Conservation (phyloP, 2,329 filamentous ascomycete genomes). For the Penicillium olsonii region DNA sequence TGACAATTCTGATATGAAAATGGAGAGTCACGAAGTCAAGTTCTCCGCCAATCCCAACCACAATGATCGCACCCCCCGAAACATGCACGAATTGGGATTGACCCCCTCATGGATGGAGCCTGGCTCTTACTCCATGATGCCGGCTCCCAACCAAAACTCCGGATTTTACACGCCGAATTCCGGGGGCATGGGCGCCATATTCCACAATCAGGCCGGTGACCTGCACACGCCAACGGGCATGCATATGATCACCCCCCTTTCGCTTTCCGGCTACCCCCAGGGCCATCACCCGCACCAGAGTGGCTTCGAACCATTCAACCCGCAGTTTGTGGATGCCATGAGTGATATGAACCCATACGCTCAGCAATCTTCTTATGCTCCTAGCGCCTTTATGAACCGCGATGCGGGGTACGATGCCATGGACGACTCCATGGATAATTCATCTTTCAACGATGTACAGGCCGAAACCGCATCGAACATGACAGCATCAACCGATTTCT, state of each 20-base stretch:
- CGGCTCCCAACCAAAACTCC: conserved; percentile 75
- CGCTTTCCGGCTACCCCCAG: conserved; percentile 70
- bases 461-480: conserved; percentile 56
- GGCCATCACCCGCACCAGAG: conserved; percentile 61
- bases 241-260: conserved; percentile 77
- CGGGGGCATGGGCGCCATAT: conserved; percentile 73
- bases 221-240: conserved; percentile 79
- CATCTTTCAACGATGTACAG: conserved; percentile 62
- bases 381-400: conserved; percentile 77
- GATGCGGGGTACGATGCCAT: conserved; percentile 78
- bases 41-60: conserved; percentile 46
- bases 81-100: conserved; percentile 81
- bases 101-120: conserved; percentile 87
- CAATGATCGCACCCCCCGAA: conserved; percentile 78
- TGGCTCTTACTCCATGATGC: conserved; percentile 76
- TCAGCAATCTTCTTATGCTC: conserved; percentile 65
- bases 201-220: conserved; percentile 81
- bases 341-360: conserved; percentile 72
- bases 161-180: conserved; percentile 89
- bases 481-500: conserved; percentile 31
- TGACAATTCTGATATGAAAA: conserved; percentile 42
- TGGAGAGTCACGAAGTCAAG: conserved; percentile 58
- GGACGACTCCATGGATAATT: conserved; percentile 66
- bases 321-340: conserved; percentile 57
- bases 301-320: conserved; percentile 65